Evolutionary conservation across 768 basidiomycete species (phyloP).

Genomic region (Cubamyces sp.): DNA sequence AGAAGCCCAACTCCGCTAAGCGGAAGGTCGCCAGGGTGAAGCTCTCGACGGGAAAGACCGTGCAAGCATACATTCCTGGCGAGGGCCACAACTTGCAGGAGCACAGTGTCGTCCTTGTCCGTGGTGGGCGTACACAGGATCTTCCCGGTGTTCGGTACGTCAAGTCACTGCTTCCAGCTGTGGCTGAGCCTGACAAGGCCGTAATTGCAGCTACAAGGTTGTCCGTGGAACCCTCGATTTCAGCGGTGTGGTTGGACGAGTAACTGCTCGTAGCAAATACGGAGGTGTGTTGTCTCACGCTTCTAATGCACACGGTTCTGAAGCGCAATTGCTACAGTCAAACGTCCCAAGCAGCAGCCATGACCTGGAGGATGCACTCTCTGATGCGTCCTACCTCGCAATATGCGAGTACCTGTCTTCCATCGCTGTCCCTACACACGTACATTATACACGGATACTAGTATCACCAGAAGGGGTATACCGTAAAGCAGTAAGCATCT

Average conservation of each 20-base stretch:
- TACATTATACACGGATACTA: conserved; percentile 15
- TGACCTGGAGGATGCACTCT: background rate
- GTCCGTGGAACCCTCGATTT: conserved; percentile 93
- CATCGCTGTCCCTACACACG: conserved; percentile 16
- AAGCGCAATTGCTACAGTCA: conserved; percentile 47
- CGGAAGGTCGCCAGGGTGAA: conserved; percentile 96
- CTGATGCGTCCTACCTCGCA: background rate
- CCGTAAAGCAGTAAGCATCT: background rate
- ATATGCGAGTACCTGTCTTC: background rate
- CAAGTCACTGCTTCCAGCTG: background rate
- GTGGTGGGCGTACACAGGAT: conserved; percentile 97
- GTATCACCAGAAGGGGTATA: conserved; percentile 7
- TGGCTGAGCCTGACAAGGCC: background rate
- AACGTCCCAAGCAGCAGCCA: conserved; percentile 82
- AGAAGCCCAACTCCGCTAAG: conserved; percentile 98
- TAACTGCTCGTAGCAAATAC: conserved; percentile 86
- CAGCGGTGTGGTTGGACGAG: conserved; percentile 84
- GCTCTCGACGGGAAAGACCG: conserved; percentile 83
- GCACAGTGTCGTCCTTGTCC: conserved; percentile 92
- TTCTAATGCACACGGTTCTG: conserved; percentile 34
- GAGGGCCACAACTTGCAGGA: conserved; percentile 99
- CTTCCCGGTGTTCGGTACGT: conserved; percentile 93
- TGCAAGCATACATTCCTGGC: conserved; percentile 94
- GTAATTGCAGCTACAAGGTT: conserved; percentile 78
- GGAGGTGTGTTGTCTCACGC: conserved; percentile 60